A percentile compares a stretch with the other conserved stretches of the same genome.
phyloP scores from a whole-genome alignment of 1,284 basidiomycete species.

The Boletus semigastroideus region DNA sequence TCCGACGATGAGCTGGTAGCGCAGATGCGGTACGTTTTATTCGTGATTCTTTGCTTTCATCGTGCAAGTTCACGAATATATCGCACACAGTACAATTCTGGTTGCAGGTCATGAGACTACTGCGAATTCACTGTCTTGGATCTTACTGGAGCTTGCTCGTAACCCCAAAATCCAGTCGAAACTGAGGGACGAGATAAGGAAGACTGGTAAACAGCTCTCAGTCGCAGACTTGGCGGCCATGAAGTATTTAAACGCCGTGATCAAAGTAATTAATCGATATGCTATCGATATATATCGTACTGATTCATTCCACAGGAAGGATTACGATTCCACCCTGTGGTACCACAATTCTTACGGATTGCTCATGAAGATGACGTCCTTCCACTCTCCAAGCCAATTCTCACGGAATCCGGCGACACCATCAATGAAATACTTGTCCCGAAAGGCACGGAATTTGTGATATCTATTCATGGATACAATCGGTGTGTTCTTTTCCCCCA shows the following conservation, averaged over 20 bases:
- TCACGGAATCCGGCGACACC: slow-evolving; percentile 33
- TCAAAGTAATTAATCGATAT: slow-evolving; percentile 40
- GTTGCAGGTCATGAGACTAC: slow-evolving; percentile 53
- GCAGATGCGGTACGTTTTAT: slow-evolving; percentile 45
- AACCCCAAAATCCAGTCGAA: slow-evolving; percentile 37
- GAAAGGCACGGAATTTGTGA: slow-evolving; percentile 31
- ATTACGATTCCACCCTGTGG: slow-evolving; percentile 37
- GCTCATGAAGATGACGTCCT: slow-evolving; percentile 42
- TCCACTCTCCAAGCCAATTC: slow-evolving; percentile 43
- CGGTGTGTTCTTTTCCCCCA: slow-evolving; percentile 20
- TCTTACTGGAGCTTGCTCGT: slow-evolving; percentile 40
- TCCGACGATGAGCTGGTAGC: slow-evolving; percentile 50
- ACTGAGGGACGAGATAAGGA: slow-evolving; percentile 41
- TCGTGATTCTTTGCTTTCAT: no score
- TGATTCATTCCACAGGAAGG: slow-evolving; percentile 30
- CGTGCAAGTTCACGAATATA: not conserved
- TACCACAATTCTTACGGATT: slow-evolving; percentile 32
- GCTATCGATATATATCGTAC: accelerated
- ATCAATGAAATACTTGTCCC: slow-evolving; percentile 37
- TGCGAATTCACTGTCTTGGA: slow-evolving; percentile 41
- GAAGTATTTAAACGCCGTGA: slow-evolving; percentile 47
- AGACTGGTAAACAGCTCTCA: slow-evolving; percentile 39
- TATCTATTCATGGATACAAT: slow-evolving; percentile 38
- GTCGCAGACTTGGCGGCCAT: slow-evolving; percentile 48
- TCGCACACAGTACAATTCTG: slow-evolving; percentile 13